These are phyloP conservation scores for Singerocomus rubriflavus DNA, from an alignment of 1,284 basidiomycete genomes.

Conservation along the genomic window DNA sequence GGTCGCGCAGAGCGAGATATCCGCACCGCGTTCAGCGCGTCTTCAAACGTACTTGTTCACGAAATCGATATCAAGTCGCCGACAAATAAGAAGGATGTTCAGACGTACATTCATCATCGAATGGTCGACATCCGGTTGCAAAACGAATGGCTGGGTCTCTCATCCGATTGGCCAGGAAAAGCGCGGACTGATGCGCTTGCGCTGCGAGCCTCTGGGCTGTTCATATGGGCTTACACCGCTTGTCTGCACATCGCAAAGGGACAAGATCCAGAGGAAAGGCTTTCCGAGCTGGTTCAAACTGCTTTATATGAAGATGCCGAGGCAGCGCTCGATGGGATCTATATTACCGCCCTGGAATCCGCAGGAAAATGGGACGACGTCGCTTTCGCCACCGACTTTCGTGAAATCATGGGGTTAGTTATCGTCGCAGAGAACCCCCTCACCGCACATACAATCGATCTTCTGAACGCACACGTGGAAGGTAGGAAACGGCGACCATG, in stretches of 20 bases:
- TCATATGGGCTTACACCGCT: slow-evolving; percentile 37
- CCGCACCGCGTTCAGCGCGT: slow-evolving; percentile 9
- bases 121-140: slow-evolving; percentile 25
- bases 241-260: slow-evolving; percentile 30
- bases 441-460: slow-evolving; percentile 25
- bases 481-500: slow-evolving; percentile 24
- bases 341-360: slow-evolving; percentile 32
- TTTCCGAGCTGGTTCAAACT: slow-evolving; percentile 26
- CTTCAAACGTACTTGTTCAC: slow-evolving; percentile 14
- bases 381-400: slow-evolving; percentile 30
- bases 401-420: slow-evolving; percentile 33
- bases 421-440: slow-evolving; percentile 31
- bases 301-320: slow-evolving; percentile 27
- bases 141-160: slow-evolving; percentile 23
- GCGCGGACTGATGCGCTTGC: slow-evolving; percentile 16
- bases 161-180: slow-evolving; percentile 32
- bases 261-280: slow-evolving; percentile 30
- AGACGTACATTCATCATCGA: slow-evolving; percentile 27
- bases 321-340: slow-evolving; percentile 30
- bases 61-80: slow-evolving; percentile 29
- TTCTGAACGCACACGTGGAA: slow-evolving; percentile 19
- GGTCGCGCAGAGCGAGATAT: slow-evolving; percentile 34
- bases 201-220: slow-evolving; percentile 31
- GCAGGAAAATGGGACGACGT: slow-evolving; percentile 31
- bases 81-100: slow-evolving; percentile 29